Percentiles rank a stretch among this genome's conserved stretches.
phyloP scores from a whole-genome alignment of 2,329 filamentous ascomycete genomes.

The Talaromyces sp. region DNA sequence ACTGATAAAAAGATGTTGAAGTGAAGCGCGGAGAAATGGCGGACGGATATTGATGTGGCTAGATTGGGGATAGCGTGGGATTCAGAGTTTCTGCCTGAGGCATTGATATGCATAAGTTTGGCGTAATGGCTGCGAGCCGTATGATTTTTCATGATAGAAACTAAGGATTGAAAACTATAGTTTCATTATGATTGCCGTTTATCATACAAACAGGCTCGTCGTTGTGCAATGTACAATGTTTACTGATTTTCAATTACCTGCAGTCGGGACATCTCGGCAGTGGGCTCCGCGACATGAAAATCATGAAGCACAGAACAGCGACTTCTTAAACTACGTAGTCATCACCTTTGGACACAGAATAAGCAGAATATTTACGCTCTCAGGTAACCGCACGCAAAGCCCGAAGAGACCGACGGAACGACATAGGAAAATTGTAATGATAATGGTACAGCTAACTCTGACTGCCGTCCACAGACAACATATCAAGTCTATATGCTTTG shows the following conservation, averaged over 20 bases:
- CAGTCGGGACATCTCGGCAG: slow-evolving; percentile 6
- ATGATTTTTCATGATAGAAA: not conserved
- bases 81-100: not conserved
- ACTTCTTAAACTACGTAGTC: not conserved
- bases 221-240: not conserved
- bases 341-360: not conserved
- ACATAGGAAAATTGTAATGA: slow-evolving; percentile 12
- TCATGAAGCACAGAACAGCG: not conserved
- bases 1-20: slow-evolving; percentile 9
- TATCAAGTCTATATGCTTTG: slow-evolving; percentile 40
- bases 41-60: slow-evolving; percentile 18
- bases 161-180: not conserved
- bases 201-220: not conserved
- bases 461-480: slow-evolving; percentile 35
- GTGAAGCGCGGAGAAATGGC: slow-evolving; percentile 6
- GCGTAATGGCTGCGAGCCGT: not conserved
- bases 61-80: not conserved
- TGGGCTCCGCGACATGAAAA: not conserved
- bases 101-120: not conserved
- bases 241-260: not conserved
- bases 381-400: too few species aligned
- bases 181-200: not conserved
- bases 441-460: slow-evolving; percentile 37
- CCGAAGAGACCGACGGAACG: not conserved
- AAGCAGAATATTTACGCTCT: not conserved